Evolutionary conservation across 2,329 filamentous ascomycete species (phyloP).

Genomic region (Cercospora brassicicola): DNA sequence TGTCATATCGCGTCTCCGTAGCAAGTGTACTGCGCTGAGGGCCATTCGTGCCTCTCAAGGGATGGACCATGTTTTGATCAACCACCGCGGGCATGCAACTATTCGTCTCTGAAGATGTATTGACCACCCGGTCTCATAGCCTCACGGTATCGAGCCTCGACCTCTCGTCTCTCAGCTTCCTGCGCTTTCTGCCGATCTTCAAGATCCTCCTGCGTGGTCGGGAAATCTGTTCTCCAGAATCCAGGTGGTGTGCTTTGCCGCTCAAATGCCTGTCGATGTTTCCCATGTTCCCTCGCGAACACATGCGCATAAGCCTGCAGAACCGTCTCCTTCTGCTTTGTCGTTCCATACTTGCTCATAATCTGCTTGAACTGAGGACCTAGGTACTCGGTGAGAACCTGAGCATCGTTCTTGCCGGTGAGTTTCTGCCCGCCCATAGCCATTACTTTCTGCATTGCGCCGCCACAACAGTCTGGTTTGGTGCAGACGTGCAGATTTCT

Average conservation of each 20-base stretch:
- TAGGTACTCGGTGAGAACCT: constrained; percentile 33
- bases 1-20: background rate
- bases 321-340: constrained; percentile 67
- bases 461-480: constrained; percentile 73
- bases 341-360: constrained; percentile 29
- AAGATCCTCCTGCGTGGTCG: constrained; percentile 76
- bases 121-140: constrained; percentile 73
- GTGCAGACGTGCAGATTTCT: constrained; percentile 73
- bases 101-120: constrained; percentile 81
- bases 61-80: constrained; percentile 1
- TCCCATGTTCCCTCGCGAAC: constrained; percentile 73
- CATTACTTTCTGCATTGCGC: constrained; percentile 67
- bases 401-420: constrained; percentile 30
- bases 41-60: background rate
- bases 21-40: background rate
- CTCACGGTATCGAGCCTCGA: constrained; percentile 75
- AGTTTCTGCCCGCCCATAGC: constrained; percentile 32
- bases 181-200: constrained; percentile 65
- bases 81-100: background rate
- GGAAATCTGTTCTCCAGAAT: constrained; percentile 90
- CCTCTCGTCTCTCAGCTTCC: constrained; percentile 61
- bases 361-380: constrained; percentile 30
- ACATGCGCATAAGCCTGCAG: constrained; percentile 72
- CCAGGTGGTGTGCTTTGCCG: constrained; percentile 75
- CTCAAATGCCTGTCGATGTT: constrained; percentile 72